Conservation (phyloP, 306 rosid species). For the Acacia melanoxylon region DNA sequence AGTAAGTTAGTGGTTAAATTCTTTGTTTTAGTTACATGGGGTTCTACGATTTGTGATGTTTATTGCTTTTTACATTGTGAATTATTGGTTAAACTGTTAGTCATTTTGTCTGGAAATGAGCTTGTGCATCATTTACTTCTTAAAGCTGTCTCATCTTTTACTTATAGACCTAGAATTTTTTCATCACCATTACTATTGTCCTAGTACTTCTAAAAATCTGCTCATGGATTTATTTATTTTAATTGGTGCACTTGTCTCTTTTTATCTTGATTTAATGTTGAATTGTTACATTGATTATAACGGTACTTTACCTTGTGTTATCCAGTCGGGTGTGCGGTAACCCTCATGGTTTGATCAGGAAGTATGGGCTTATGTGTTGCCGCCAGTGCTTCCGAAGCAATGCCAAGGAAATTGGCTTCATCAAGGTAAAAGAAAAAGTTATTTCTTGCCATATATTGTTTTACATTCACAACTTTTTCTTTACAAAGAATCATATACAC, state of each 20-base stretch:
- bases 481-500: neutral
- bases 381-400: conserved; percentile 78
- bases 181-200: neutral
- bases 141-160: neutral
- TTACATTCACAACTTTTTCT: neutral
- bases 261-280: neutral
- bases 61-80: neutral
- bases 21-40: neutral
- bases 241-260: neutral
- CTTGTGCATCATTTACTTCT: neutral
- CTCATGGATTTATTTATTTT: neutral
- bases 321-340: conserved; percentile 63
- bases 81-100: too few relatives aligned
- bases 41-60: neutral
- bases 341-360: conserved; percentile 64
- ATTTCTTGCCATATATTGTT: neutral
- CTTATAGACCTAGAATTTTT: neutral
- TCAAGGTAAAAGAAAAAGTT: neutral
- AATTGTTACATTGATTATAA: neutral
- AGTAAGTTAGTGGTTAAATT: neutral
- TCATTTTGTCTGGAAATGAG: neutral
- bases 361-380: conserved; percentile 72
- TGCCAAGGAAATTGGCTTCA: conserved; percentile 52
- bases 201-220: neutral
- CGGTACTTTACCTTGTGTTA: neutral